Evolutionary conservation across 306 rosid species (phyloP).

Genomic region (Coriaria nepalensis): DNA sequence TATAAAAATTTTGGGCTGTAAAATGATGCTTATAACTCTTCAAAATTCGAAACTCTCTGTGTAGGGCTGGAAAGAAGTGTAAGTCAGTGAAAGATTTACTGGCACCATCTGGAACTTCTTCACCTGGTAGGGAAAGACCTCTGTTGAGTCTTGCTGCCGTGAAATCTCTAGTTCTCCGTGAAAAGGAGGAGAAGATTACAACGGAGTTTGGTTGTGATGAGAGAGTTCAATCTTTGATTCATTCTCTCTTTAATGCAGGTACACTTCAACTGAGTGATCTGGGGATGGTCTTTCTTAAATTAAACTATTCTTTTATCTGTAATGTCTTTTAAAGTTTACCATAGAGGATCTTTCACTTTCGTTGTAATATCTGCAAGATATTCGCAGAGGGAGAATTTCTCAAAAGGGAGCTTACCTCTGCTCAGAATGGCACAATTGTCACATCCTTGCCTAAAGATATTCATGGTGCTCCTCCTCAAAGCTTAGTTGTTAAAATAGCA

Average conservation of each 20-base stretch:
- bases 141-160: slow-evolving; percentile 65
- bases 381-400: slow-evolving; percentile 86
- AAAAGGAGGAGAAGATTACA: slow-evolving; percentile 61
- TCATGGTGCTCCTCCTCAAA: slow-evolving; percentile 91
- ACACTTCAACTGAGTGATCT: slow-evolving; percentile 25
- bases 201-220: slow-evolving; percentile 45
- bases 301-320: slow-evolving; percentile 2
- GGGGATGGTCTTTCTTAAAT: slow-evolving; percentile 11
- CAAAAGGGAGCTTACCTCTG: slow-evolving; percentile 45
- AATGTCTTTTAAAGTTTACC: slow-evolving; percentile 17
- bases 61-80: slow-evolving; percentile 66
- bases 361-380: slow-evolving; percentile 79
- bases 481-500: slow-evolving; percentile 82
- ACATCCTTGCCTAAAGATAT: slow-evolving; percentile 69
- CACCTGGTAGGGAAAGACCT: slow-evolving; percentile 63
- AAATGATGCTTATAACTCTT: slow-evolving; percentile 8
- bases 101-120: slow-evolving; percentile 47
- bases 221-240: slow-evolving; percentile 49
- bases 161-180: slow-evolving; percentile 76
- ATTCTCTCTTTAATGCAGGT: slow-evolving; percentile 76
- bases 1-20: slow-evolving; percentile 6
- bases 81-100: slow-evolving; percentile 70
- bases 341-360: slow-evolving; percentile 61
- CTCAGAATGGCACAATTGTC: slow-evolving; percentile 27
- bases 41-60: slow-evolving; percentile 19